Conservation (phyloP, 805 yeast genomes). For the Wickerhamomyces tratensis region DNA sequence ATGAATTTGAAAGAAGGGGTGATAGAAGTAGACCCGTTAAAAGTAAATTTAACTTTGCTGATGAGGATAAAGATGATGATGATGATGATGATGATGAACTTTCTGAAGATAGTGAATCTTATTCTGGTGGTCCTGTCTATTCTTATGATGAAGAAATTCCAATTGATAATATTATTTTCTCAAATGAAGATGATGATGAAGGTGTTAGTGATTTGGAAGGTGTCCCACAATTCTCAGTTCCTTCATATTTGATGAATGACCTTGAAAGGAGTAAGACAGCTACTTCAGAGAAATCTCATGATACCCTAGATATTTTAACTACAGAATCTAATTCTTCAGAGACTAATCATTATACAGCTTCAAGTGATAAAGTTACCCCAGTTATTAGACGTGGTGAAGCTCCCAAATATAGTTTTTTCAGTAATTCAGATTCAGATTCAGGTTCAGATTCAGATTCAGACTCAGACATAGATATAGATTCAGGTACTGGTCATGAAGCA, state of each 20-base stretch:
- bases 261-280: constrained; percentile 1
- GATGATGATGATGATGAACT: neutral
- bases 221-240: constrained; percentile 7
- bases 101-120: neutral
- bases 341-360: neutral
- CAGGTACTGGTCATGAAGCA: constrained; percentile 5
- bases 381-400: constrained; percentile 1
- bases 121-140: neutral
- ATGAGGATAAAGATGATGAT: constrained; percentile 3
- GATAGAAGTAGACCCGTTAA: too few species aligned
- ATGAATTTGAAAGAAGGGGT: constrained; percentile 1
- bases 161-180: neutral
- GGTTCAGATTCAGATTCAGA: constrained; percentile 1
- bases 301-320: neutral
- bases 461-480: constrained; percentile 4
- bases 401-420: constrained; percentile 18
- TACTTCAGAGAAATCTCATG: neutral
- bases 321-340: neutral
- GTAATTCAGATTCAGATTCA: constrained; percentile 7
- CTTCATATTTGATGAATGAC: constrained; percentile 6
- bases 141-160: constrained; percentile 20
- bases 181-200: neutral
- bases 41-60: neutral
- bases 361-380: neutral
- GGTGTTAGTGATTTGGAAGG: neutral